Evolutionary conservation across 257 asterid species (phyloP).

Genomic region (Lycium ferocissimum): DNA sequence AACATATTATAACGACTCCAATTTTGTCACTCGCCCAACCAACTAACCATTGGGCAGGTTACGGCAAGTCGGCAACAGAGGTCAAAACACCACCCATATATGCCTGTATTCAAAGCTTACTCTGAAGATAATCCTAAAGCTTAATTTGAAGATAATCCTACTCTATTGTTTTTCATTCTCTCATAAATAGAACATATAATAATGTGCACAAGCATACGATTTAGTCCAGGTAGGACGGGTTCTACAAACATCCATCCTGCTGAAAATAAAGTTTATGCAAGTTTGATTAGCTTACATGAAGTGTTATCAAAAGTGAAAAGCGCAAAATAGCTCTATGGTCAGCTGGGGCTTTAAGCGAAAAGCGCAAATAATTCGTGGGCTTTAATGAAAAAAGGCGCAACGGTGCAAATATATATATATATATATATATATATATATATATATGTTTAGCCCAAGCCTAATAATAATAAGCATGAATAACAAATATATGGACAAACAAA

Average conservation of each 20-base stretch:
- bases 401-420: no score
- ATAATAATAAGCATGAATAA: no score
- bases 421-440: no score
- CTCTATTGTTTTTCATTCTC: neutral
- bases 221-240: constrained; percentile 21
- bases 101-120: neutral
- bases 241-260: neutral
- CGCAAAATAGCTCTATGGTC: no score
- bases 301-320: no score
- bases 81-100: constrained; percentile 2
- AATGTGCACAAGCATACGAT: neutral
- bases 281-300: constrained; percentile 19
- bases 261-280: constrained; percentile 8
- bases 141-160: constrained; percentile 22
- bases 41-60: constrained; percentile 15
- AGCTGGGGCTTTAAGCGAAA: no score
- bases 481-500: no score
- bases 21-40: neutral
- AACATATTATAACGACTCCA: neutral
- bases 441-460: no score
- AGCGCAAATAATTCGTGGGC: no score
- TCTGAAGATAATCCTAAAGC: constrained; percentile 13
- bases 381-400: no score
- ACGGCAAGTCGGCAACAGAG: constrained; percentile 1
- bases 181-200: constrained; percentile 15